phyloP scores from a whole-genome alignment of 345 rosid species.

The Arabis alpina region DNA sequence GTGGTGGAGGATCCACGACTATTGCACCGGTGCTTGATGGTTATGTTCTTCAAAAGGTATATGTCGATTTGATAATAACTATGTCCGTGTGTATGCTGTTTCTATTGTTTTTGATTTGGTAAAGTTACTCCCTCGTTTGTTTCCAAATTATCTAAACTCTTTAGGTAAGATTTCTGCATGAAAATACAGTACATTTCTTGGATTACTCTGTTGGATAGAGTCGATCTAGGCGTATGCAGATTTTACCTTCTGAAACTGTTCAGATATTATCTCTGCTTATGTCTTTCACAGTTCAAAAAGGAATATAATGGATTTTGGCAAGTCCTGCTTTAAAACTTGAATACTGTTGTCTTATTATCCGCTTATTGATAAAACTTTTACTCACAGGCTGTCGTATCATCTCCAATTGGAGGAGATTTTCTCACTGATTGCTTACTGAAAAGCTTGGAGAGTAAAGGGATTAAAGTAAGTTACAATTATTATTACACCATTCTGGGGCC shows the following conservation, averaged over 20 bases:
- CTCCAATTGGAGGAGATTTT: conserved; percentile 91
- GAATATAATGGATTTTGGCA: background rate
- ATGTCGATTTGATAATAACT: background rate
- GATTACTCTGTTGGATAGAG: background rate
- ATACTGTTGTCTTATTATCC: background rate
- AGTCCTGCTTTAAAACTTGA: too few species aligned
- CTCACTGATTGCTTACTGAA: conserved; percentile 90
- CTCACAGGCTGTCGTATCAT: conserved; percentile 66
- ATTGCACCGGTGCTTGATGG: conserved; percentile 95
- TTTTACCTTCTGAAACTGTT: background rate
- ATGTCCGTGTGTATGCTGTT: conserved; percentile 6
- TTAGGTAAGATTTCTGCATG: background rate
- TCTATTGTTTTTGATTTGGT: background rate
- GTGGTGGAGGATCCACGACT: conserved; percentile 98
- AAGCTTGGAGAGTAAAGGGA: conserved; percentile 94
- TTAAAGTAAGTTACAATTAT: conserved; percentile 57
- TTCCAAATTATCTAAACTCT: conserved; percentile 4
- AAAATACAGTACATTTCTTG: background rate
- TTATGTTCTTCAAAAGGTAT: conserved; percentile 92
- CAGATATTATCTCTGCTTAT: background rate
- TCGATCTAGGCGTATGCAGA: background rate
- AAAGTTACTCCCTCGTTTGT: background rate
- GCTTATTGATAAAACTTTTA: background rate
- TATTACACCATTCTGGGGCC: background rate
- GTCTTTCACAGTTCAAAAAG: background rate